Conservation (phyloP, 495 filamentous ascomycete genomes). For the Sphaerosporella brunnea region DNA sequence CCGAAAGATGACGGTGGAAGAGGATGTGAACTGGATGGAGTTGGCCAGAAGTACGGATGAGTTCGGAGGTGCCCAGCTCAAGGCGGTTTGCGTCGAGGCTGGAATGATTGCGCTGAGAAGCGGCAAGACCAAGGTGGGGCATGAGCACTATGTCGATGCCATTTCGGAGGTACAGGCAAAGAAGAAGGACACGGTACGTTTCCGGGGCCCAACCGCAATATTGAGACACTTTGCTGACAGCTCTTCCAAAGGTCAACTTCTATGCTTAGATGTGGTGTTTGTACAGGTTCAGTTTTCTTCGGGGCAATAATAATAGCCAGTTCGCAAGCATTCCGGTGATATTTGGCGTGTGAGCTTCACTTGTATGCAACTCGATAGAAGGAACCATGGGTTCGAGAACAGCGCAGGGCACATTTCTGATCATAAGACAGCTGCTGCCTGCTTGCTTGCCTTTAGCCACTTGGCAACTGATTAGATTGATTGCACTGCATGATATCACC, state of each 20-base stretch:
- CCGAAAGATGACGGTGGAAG: conserved; percentile 93
- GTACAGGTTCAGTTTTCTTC: neutral
- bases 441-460: neutral
- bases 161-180: conserved; percentile 94
- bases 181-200: conserved; percentile 65
- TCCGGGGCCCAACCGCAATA: neutral
- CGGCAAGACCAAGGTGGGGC: conserved; percentile 82
- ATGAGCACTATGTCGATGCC: conserved; percentile 98
- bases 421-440: neutral
- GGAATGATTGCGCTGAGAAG: conserved; percentile 95
- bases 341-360: neutral
- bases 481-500: neutral
- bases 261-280: conserved; percentile 32
- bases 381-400: neutral
- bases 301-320: neutral
- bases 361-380: neutral
- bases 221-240: conserved; percentile 5
- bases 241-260: conserved; percentile 37
- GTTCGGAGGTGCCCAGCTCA: conserved; percentile 92
- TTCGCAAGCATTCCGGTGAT: neutral
- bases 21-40: conserved; percentile 89
- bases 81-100: conserved; percentile 96
- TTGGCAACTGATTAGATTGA: too few relatives aligned
- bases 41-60: conserved; percentile 95
- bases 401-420: neutral